A percentile compares a stretch with the other conserved stretches of the same genome.
Conservation (phyloP, 345 rosid genomes). For the Arabidopsis arenosa region DNA sequence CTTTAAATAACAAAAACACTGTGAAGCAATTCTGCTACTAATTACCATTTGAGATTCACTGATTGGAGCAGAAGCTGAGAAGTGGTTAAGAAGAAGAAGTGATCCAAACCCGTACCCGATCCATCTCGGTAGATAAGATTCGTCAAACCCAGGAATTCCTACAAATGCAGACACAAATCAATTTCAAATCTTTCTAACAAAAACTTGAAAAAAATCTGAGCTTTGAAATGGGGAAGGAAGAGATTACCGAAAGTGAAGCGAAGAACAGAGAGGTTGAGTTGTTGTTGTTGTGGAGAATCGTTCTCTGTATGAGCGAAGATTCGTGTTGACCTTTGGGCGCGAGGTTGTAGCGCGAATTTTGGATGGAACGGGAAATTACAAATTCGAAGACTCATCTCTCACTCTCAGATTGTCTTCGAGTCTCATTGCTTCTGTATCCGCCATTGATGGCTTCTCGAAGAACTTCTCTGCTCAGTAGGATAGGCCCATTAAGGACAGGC, state of each 20-base stretch:
- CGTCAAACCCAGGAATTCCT: slow-evolving; percentile 93
- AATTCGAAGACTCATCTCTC: slow-evolving; percentile 41
- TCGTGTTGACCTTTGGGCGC: slow-evolving; percentile 47
- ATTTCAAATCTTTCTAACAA: not conserved
- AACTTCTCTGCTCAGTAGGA: not conserved
- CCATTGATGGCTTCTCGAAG: slow-evolving; percentile 26
- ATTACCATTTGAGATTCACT: slow-evolving; percentile 44
- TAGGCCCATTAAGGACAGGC: slow-evolving; percentile 19
- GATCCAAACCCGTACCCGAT: slow-evolving; percentile 94
- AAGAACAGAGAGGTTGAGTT: slow-evolving; percentile 83
- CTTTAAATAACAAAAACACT: not conserved
- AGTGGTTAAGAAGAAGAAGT: slow-evolving; percentile 65
- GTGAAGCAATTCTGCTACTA: not conserved
- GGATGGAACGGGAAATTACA: slow-evolving; percentile 20
- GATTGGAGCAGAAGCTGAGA: slow-evolving; percentile 42
- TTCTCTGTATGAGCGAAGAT: slow-evolving; percentile 48
- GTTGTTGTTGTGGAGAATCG: slow-evolving; percentile 51
- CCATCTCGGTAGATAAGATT: slow-evolving; percentile 91
- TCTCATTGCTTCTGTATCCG: not conserved
- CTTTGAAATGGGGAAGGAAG: not conserved
- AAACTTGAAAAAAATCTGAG: not conserved
- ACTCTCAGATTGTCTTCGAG: not conserved
- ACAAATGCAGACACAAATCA: not conserved
- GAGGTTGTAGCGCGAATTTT: slow-evolving; percentile 24
- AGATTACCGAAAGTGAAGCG: slow-evolving; percentile 79